phyloP scores from a whole-genome alignment of 371 early-diverging fungal species.

The Rhizopus sp. region DNA sequence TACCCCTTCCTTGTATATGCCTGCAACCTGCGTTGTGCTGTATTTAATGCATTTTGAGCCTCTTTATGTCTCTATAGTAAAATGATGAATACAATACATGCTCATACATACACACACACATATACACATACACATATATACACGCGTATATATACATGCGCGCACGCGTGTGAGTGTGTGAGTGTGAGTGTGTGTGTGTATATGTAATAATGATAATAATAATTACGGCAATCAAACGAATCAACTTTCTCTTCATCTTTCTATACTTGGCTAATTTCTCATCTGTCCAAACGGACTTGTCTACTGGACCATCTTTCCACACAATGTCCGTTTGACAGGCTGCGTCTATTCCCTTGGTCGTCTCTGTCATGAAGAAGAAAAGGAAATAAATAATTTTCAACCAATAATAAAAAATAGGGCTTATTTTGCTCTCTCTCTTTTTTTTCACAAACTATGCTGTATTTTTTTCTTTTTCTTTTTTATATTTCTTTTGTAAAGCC shows the following conservation, averaged over 20 bases:
- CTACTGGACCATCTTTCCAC: too few species aligned
- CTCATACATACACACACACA: too few species aligned
- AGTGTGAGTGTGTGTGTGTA: too few species aligned
- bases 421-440: not conserved
- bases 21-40: constrained; percentile 18
- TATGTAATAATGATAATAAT: too few species aligned
- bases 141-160: too few species aligned
- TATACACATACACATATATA: too few species aligned
- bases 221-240: constrained; percentile 19
- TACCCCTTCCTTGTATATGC: constrained; percentile 14
- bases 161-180: too few species aligned
- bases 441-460: too few species aligned
- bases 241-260: constrained; percentile 21
- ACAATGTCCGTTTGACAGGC: constrained; percentile 7
- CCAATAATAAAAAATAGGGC: not conserved
- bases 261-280: constrained; percentile 15
- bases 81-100: too few species aligned
- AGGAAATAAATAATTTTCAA: not conserved
- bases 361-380: constrained; percentile 1
- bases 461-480: constrained; percentile 2
- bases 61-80: constrained; percentile 19
- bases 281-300: not conserved
- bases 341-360: not conserved
- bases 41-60: constrained; percentile 16
- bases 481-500: too few species aligned